Evolutionary conservation across 257 asterid species (phyloP).

Genomic region (Ajuga chamaepitys): DNA sequence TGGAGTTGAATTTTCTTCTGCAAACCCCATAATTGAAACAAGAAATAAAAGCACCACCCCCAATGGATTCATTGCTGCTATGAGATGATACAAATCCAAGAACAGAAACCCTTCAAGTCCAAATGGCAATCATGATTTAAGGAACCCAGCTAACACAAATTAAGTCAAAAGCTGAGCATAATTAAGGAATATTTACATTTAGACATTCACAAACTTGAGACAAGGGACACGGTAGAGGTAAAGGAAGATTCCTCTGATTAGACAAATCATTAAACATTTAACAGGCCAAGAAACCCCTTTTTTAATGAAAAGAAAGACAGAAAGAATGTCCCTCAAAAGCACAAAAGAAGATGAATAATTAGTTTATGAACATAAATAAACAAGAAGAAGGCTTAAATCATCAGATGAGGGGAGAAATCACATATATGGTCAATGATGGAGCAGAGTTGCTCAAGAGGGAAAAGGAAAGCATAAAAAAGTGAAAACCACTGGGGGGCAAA

Average conservation of each 20-base stretch:
- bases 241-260: conserved; percentile 15
- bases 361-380: background rate
- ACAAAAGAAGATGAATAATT: background rate
- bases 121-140: background rate
- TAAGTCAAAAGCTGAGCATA: background rate
- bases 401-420: background rate
- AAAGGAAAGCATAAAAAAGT: background rate
- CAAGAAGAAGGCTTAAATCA: background rate
- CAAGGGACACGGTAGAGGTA: conserved; percentile 2
- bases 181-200: background rate
- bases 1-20: conserved; percentile 21
- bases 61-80: conserved; percentile 21
- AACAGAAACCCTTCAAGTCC: background rate
- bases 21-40: conserved; percentile 18
- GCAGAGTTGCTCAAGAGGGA: background rate
- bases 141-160: background rate
- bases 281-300: conserved; percentile 12
- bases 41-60: conserved; percentile 15
- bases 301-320: background rate
- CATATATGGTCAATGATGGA: background rate
- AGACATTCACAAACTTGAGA: conserved; percentile 5
- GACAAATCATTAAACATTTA: background rate
- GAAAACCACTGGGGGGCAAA: background rate
- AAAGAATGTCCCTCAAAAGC: conserved; percentile 3
- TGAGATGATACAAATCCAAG: background rate